Base-by-base conservation (phyloP, 2,329 filamentous ascomycete genomes). In the Diaporthe citriasiana region DNA sequence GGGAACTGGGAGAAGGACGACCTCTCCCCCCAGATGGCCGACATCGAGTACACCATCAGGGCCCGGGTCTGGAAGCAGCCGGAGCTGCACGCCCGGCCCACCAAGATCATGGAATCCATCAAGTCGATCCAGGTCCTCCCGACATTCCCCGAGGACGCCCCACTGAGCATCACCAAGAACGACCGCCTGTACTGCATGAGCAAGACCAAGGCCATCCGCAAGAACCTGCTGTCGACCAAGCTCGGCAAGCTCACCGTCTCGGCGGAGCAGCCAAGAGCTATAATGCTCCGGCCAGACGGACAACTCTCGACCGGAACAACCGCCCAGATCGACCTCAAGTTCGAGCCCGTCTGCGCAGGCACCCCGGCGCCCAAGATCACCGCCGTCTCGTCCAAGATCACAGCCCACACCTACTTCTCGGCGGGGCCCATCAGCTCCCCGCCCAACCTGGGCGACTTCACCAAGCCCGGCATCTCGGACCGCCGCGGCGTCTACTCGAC, bases 1-100 rank as follows among this genome's bases (percentile, higher is more conserved):
- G 86, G 85, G 9, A 82, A 80, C 77, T 90, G 89, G 88, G 84
- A 87, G 72, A 84, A 83, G 76, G 87, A 90, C 76, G 89, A 91
- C 77, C 84, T 89, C 77, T 81, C 88, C 0, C 89, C 89, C 0
- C 82, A 87, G 55, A 90, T 90, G 87, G 84, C 87, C 25, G 83
- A 84, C 22, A 82, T 91, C 50, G 85, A 89, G 78, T 91, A 91
- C 79, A 78, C 78, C 63, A 80, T 91, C 79, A 86, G 86, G 77
- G 89, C 87, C 13, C 83, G 87, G 45, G 80, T 85, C 22, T 79
- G 82, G 57, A 79, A 78, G 77, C 82, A 80, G 73, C 82, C 80
- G 72, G 82, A 79, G 10, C 35, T 76, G 30, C 60, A 66, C 27
- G n/a, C 57, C 13, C 75, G 71, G 38, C 78, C 79, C 12, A 73